Evolutionary conservation across 192 early-diverging fungal genomes (phyloP).

Genomic region (Backusella australiensis): DNA sequence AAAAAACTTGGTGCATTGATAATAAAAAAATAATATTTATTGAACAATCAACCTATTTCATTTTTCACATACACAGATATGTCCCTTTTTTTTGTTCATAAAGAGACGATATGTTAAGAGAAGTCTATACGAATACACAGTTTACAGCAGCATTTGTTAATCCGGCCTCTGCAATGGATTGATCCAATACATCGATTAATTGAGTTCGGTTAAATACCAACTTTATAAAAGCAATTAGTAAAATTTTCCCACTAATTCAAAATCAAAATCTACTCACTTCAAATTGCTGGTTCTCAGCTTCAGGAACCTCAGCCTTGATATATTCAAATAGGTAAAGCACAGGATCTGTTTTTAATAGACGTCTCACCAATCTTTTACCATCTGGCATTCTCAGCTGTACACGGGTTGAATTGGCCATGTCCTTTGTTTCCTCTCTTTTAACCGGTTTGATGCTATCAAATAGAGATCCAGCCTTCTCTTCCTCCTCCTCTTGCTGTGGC

Average conservation of each 20-base stretch:
- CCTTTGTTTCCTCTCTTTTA: conserved; percentile 45
- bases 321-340: conserved; percentile 82
- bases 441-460: conserved; percentile 47
- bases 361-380: conserved; percentile 73
- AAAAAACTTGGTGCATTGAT: too few relatives aligned
- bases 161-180: conserved; percentile 73
- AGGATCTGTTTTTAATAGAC: conserved; percentile 70
- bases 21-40: too few relatives aligned
- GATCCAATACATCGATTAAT: conserved; percentile 60
- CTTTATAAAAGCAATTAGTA: conserved; percentile 38
- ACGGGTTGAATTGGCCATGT: conserved; percentile 61
- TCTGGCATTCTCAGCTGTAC: conserved; percentile 84
- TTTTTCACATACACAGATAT: too few relatives aligned
- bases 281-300: conserved; percentile 61
- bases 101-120: neutral
- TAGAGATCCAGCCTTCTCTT: conserved; percentile 19
- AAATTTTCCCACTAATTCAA: too few relatives aligned
- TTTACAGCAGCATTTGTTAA: conserved; percentile 56
- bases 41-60: too few relatives aligned
- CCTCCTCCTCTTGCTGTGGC: conserved; percentile 11
- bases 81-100: too few relatives aligned
- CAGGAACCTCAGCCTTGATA: conserved; percentile 70
- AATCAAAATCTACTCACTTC: conserved; percentile 49
- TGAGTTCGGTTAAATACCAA: conserved; percentile 67
- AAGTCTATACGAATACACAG: conserved; percentile 37